Base-by-base conservation (phyloP, 2,329 filamentous ascomycete species). In the Drechslerella dactyloides region DNA sequence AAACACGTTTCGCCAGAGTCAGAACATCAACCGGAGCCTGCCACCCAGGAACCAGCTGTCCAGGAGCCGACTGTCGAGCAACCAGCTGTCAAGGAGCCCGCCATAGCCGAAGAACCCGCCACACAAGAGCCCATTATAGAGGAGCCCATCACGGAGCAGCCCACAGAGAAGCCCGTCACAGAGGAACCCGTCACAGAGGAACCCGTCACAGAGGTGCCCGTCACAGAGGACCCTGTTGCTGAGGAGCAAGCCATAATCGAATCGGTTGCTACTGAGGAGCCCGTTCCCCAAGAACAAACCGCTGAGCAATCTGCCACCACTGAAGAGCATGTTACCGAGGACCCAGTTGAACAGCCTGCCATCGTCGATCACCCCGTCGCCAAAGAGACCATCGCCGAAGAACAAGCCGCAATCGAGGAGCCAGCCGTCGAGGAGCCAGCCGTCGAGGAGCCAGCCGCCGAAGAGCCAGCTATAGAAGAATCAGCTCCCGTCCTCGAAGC, bases 101-200 rank as follows among this genome's bases (percentile, higher is more conserved):
- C 8, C 27, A 33, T n/a, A 7, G 33, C 37, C n/a, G 37, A 42
- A 15, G 37, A 42, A 13, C 37, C 33, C 13, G 33, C 33, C 6
- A n/a, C n/a, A n/a, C n/a, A 55, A 21, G 58, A 54, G 4, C 51
- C 60, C 15, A 23, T 58, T 27, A 37, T 37, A n/a, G 33, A 42
- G 52, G 48, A 53, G 33, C n/a, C 30, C 15, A 37, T 33, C 27
- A 33, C 8, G 4, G 27, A 33, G 27, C 4, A 33, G 8, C 27
- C 27, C 27, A 8, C 40, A 4, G 40, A 48, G 11, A 52, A 64
- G 51, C 60, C 37, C 7, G 19, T 51, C 11, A n/a, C 44, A 10
- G 54, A 66, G 37, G 37, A 54, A 7, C 30, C 11, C n/a, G 46
- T 54, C n/a, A 23, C 51, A 6, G 51, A 54, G n/a, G 30, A 19